Evolutionary conservation across 805 yeast species (phyloP).

Genomic region (Candida vartiovaarae): DNA sequence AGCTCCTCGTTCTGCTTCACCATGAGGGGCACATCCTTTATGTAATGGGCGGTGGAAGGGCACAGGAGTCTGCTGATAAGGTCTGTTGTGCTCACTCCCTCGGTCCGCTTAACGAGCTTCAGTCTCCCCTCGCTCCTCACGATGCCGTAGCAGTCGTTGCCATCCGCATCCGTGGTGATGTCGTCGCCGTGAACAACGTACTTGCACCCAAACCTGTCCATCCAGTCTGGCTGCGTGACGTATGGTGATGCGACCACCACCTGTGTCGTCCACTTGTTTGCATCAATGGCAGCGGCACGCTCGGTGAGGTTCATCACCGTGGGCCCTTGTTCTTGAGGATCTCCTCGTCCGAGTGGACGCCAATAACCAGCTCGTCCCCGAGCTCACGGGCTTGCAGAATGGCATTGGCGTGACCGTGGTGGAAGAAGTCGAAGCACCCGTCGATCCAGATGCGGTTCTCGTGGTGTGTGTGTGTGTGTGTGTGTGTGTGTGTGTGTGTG

Average conservation of each 20-base stretch:
- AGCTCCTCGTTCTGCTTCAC: constrained; percentile 2
- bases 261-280: constrained; percentile 81
- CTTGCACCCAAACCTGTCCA: constrained; percentile 68
- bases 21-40: constrained; percentile 3
- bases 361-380: constrained; percentile 72
- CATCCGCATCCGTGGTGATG: constrained; percentile 92
- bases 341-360: constrained; percentile 90
- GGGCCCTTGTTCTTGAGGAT: constrained; percentile 78
- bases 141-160: constrained; percentile 83
- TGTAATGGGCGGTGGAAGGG: constrained; percentile 15
- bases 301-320: constrained; percentile 85
- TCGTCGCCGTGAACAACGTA: constrained; percentile 99
- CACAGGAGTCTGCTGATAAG: constrained; percentile 79
- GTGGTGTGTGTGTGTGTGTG: background rate
- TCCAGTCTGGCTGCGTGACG: constrained; percentile 71
- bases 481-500: no score
- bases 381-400: constrained; percentile 85
- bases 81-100: constrained; percentile 92
- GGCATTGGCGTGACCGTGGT: constrained; percentile 98
- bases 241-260: constrained; percentile 82
- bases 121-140: constrained; percentile 84
- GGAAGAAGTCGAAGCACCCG: constrained; percentile 97
- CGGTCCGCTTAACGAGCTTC: constrained; percentile 88
- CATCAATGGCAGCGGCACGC: constrained; percentile 76
- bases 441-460: constrained; percentile 78